phyloP scores from a whole-genome alignment of 169 alveolate species.

The Plasmodium relictum region DNA sequence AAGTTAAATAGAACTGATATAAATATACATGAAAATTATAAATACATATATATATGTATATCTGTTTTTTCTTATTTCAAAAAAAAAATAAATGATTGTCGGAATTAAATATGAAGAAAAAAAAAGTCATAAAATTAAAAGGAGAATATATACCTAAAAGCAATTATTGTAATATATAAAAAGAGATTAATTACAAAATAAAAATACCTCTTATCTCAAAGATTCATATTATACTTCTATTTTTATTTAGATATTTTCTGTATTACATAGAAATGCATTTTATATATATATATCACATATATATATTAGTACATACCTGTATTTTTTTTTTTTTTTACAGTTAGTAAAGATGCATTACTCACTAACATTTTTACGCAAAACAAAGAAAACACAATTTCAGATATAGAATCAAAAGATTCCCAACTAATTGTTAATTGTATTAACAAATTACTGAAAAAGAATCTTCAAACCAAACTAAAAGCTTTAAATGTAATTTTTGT shows the following conservation, averaged over 20 bases:
- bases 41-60: no score
- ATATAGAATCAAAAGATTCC: conserved; percentile 39
- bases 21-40: no score
- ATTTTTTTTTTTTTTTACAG: conserved; percentile 9
- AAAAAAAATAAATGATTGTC: conserved; percentile 2
- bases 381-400: not conserved
- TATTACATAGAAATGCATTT: not conserved
- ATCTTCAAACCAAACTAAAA: conserved; percentile 60
- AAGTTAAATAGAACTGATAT: no score
- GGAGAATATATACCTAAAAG: conserved; percentile 58
- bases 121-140: conserved; percentile 65
- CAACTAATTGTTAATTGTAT: conserved; percentile 53
- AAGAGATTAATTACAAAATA: no score
- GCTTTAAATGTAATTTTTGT: conserved; percentile 30
- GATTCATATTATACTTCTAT: not conserved
- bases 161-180: conserved; percentile 34
- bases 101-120: conserved; percentile 50
- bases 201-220: no score
- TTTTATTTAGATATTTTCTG: not conserved
- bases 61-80: not conserved
- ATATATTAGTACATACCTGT: no score
- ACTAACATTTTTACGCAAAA: conserved; percentile 31
- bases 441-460: conserved; percentile 53
- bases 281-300: not conserved
- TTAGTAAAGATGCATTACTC: conserved; percentile 50